Percentiles rank a stretch among this genome's conserved stretches.
These are phyloP conservation scores for Chlorencoelia australis DNA, from an alignment of 2,329 filamentous ascomycete genomes.

Conservation along the genomic window DNA sequence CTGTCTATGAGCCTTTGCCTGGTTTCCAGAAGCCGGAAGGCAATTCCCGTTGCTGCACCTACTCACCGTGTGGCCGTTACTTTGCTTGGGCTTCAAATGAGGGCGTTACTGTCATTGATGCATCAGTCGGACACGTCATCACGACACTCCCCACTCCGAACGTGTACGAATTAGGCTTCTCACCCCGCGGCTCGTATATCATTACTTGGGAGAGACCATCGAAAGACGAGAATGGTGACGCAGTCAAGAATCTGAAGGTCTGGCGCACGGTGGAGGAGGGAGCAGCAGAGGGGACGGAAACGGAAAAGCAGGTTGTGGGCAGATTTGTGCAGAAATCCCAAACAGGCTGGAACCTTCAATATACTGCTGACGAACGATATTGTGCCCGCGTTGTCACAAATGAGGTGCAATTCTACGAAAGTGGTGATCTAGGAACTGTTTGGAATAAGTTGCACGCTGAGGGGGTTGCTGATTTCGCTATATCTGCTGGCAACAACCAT, in stretches of 20 bases:
- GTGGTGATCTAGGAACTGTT: conserved; percentile 70
- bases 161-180: conserved; percentile 92
- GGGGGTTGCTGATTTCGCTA: conserved; percentile 78
- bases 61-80: conserved; percentile 92
- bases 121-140: conserved; percentile 63
- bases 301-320: conserved; percentile 66
- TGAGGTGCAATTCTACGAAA: conserved; percentile 95
- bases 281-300: conserved; percentile 45
- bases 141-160: conserved; percentile 68
- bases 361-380: conserved; percentile 85
- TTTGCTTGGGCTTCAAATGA: conserved; percentile 91
- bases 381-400: conserved; percentile 93
- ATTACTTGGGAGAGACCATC: conserved; percentile 93
- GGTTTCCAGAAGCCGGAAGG: conserved; percentile 84
- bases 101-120: conserved; percentile 75
- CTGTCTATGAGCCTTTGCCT: conserved; percentile 73
- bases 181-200: conserved; percentile 80
- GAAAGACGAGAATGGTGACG: conserved; percentile 90
- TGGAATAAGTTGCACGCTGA: conserved; percentile 96
- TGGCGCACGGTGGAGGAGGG: conserved; percentile 67
- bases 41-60: conserved; percentile 87
- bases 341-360: conserved; percentile 95
- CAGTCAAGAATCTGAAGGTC: conserved; percentile 92
- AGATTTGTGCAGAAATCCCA: conserved; percentile 93
- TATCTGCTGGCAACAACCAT: conserved; percentile 82